Base-by-base conservation (phyloP, 441 rosid genomes). In the Theobroma grandiflorum region DNA sequence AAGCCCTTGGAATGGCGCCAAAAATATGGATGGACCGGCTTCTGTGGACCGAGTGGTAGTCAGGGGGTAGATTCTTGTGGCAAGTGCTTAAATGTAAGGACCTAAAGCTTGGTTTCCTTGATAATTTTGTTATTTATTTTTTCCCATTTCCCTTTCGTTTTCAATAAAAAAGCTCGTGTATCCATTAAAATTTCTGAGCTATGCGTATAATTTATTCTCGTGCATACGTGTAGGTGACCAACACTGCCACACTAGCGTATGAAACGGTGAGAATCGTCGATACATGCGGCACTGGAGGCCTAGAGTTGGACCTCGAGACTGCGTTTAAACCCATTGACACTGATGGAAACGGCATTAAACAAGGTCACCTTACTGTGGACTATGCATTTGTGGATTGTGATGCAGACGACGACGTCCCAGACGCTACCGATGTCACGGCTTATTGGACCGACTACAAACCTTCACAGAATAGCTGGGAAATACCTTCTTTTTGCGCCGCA, bases 191-290 rank as follows among this genome's bases (percentile, higher is more conserved):
- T 26, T 26, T 26, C 31, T 26, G 31, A 26, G 31, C 31, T 26
- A 26, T 26, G 1, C 31, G 31, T 26, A 26, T 1, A 1, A 26
- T 26, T 26, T 26, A 26, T 26, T 26, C 31, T 26, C 31, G 0
- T 12, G 15, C 15, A 4, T 53, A 31, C 22, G 4, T 77, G 82
- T 78, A 90, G 93, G 92, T 91, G 63, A 89, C 85, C 20, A 88
- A 86, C 74, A 83, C 78, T 1, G 82, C 62, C 65, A 91, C 91
- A 0, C 78, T 83, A 49, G 50, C 87, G 43, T 87, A 86, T 43
- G 80, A 75, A 26, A 89, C 83, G 0, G 92, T 78, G 76, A 89
- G 92, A 73, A 91, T 88, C 33, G 84, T 88, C 3, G 94, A 88
- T 76, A 87, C 81, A 72, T 89, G 92, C 62, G 58, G 58, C 8